Base-by-base conservation (phyloP, 306 rosid genomes). In the Cercis canadensis region DNA sequence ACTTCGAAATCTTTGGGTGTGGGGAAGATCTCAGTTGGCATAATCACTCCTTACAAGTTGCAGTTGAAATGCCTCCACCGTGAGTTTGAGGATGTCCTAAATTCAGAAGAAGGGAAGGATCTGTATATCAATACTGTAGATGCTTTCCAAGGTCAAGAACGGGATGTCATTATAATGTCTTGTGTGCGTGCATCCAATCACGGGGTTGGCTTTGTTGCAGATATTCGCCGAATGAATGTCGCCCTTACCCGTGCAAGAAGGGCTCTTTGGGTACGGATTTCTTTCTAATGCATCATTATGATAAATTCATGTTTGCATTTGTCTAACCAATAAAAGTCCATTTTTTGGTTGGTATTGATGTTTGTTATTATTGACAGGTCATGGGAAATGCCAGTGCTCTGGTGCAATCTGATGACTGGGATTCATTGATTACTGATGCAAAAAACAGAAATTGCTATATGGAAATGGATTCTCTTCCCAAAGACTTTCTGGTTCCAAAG, bases 121-220 rank as follows among this genome's bases (percentile, higher is more conserved):
- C 18, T 94, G 58, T 94, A 94, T 68, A 91, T 94, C 68, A 94
- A 94, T 76, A 94, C 99, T 8, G 99, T 94, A 6, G 99, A 94
- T 81, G 99, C 99, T 62, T 94, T 94, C 83, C 99, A 94, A 82
- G 99, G 99, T 56, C 99, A 94, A 82, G 99, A 94, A 67, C 88
- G 99, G 11, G 99, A 94, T 77, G 97, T 94, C 72, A 94, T 94
- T 55, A 94, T 94, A 62, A 94, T 94, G 97, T 94, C 98, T 34
- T 90, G 98, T 80, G 97, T 94, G 78, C 96, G 98, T 55, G 97
- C 98, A 60, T 93, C 98, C 31, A 75, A 14, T 77, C 97, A 90
- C 12, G 98, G 98, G 11, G 97, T 94, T 81, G 98, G 97, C 72
- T 94, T 94, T 75, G 97, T 94, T 75, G 87, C 98, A 59, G 98